phyloP scores from a whole-genome alignment of 148 eudicot species.

The Camellia lanceoleosa region DNA sequence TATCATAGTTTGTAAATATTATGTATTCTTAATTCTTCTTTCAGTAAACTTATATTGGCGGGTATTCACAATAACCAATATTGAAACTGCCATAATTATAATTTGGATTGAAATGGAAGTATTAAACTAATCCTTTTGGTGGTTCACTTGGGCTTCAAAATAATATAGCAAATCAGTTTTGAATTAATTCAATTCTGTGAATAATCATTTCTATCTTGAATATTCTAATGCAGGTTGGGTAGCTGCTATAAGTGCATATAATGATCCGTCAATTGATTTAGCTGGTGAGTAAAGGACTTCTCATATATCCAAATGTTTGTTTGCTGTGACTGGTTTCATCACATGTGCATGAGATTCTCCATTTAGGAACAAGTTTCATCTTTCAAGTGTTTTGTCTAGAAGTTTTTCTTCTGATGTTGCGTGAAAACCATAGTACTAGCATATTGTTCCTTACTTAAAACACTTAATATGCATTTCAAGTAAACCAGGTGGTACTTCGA shows the following conservation, averaged over 20 bases:
- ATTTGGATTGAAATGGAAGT: not conserved
- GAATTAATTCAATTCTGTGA: not conserved
- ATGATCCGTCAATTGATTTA: constrained; percentile 58
- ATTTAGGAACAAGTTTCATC: not conserved
- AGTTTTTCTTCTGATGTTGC: not conserved
- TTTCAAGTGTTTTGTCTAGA: not conserved
- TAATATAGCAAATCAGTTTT: not conserved
- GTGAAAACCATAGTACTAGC: not conserved
- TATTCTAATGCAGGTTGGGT: constrained; percentile 58
- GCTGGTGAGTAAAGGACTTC: constrained; percentile 48
- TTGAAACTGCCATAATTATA: not conserved
- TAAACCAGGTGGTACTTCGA: not conserved
- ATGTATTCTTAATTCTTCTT: not conserved
- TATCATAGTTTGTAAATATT: not conserved
- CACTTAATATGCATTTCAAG: not conserved
- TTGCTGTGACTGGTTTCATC: not conserved
- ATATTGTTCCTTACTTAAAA: not conserved
- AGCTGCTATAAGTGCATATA: constrained; percentile 53
- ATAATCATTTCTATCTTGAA: constrained; percentile 11
- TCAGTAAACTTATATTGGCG: not conserved
- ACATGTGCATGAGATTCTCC: not conserved
- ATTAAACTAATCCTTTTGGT: not conserved
- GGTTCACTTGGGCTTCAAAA: not conserved
- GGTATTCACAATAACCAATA: not conserved
- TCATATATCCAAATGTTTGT: constrained; percentile 5